Base-by-base conservation (phyloP, 2,329 filamentous ascomycete genomes). In the Alternaria atra region DNA sequence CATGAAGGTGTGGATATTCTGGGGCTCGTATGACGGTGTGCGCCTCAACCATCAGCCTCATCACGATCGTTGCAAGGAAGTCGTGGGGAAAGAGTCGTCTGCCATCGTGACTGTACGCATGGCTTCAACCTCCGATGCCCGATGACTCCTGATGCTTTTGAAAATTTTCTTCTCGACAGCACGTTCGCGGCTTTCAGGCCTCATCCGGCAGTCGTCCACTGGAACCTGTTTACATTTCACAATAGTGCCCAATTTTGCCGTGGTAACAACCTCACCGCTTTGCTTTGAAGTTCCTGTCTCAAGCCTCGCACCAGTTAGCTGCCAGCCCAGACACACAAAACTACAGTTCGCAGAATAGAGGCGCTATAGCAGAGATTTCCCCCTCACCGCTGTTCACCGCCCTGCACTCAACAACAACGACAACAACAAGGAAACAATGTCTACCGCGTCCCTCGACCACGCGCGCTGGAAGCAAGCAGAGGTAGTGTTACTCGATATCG, bases 401-500 rank as follows among this genome's bases (percentile, higher is more conserved):
- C 63, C 60, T 58, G 59, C 55, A 60, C 61, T 69, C 67, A 69
- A 65, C 65, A 50, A 51, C 59, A 60, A 66, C 55, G 59, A 55
- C 20, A 20, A 43, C 56, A 40, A 30, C 51, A 39, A 29, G 43
- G 10, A 59, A 65, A 71, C 60, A 63, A 75, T 74, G 74, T 64
- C 69, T 65, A 59, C 55, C 65, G 70, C 67, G 35, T 61, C 69
- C 34, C 61, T 77, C 61, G 65, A 77, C 58, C 25, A 34, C 60
- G 66, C 55, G 60, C 73, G 74, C 61, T 78, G 75, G 74, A 63
- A 52, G 47, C 55, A 59, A 67, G 70, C 83, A 54, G 83, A 83
- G 71, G 81, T 84, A 35, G 80, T 86, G 69, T 76, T 88, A 70
- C 82, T 88, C 67, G 85, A 87, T 76, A 87, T 88, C 74, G 86